Evolutionary conservation across 305 asterid genomes (phyloP), one percentile per base, ranked within the genome.

Genomic region (Fraxinus sp.): DNA sequence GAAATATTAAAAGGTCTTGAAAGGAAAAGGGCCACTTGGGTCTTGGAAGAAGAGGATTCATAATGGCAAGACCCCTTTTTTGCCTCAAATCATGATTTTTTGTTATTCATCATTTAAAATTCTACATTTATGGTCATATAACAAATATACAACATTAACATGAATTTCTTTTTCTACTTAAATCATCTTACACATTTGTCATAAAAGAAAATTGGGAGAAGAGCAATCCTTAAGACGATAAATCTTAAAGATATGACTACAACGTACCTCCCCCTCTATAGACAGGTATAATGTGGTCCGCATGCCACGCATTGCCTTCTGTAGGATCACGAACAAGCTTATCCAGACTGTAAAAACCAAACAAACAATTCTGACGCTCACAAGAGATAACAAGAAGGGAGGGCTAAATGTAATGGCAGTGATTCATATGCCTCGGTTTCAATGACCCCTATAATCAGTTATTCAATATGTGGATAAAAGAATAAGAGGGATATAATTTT

Each of bases 251-350:
- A 70, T 30, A 68, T 55, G 73, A 79, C 57, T 66, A 39, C 35
- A 78, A 55, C 39, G 13, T 86, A 94, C 99, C 99, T 91, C 99
- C 99, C 80, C 99, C 99, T 83, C 80, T 91, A 79, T 89, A 93
- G 78, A 96, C 99, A 78, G 98, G 96, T 86, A 93, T 84, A 62
- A 96, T 92, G 90, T 96, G 99, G 88, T 96, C 99, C 1, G 98
- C 99, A 84, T 96, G 99, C 99, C 98, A 96, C 79, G 98, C 95
- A 86, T 94, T 92, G 86, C 98, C 99, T 84, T 92, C 97, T 9
- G 82, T 72, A 73, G 99, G 98, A 52, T 91, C 96, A 52, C 85
- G 85, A 86, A 91, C 92, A 86, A 96, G 97, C 91, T 90, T 94
- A 74, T 87, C 86, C 75, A 93, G 84, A 77, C 99, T 96, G 92